These are phyloP conservation scores for Piper longum DNA, from an alignment of 164 flowering plant species.

Conservation along the genomic window DNA sequence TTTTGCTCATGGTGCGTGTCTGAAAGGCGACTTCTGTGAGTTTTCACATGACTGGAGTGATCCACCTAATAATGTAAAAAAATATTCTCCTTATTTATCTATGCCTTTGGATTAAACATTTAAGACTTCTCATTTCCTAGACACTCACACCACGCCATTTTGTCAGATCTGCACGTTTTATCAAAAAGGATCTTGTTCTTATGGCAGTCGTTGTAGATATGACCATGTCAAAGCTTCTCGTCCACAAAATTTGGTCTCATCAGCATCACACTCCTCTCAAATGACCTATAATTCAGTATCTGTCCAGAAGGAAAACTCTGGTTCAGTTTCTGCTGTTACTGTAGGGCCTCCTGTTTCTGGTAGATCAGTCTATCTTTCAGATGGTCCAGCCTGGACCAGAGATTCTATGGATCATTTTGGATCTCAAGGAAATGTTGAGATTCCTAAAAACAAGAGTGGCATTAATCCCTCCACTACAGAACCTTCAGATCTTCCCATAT, in stretches of 20 bases:
- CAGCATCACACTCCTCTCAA: slow-evolving; percentile 32
- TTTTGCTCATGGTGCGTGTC: slow-evolving; percentile 80
- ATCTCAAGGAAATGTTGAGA: not conserved
- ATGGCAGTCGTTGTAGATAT: slow-evolving; percentile 88
- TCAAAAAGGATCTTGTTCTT: slow-evolving; percentile 79
- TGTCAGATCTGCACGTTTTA: slow-evolving; percentile 81
- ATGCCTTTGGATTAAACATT: not conserved
- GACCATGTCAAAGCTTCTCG: slow-evolving; percentile 69
- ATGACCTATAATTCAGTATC: slow-evolving; percentile 13
- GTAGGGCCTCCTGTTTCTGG: slow-evolving; percentile 24
- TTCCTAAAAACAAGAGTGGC: slow-evolving; percentile 13
- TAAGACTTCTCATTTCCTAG: not conserved
- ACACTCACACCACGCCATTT: slow-evolving; percentile 4
- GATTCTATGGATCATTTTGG: slow-evolving; percentile 9
- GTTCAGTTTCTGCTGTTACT: slow-evolving; percentile 7
- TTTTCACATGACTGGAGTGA: slow-evolving; percentile 84
- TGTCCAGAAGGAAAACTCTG: slow-evolving; percentile 5
- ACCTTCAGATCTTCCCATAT: slow-evolving; percentile 46
- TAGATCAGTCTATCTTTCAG: slow-evolving; percentile 19
- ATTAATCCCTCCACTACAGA: slow-evolving; percentile 12
- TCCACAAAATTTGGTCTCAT: slow-evolving; percentile 23
- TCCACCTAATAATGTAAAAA: slow-evolving; percentile 57
- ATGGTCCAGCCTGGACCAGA: slow-evolving; percentile 28
- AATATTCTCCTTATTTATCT: not conserved
- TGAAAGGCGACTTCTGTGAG: slow-evolving; percentile 91